Conservation (phyloP, 2,329 filamentous ascomycete species). For the Plenodomus tracheiphilus region DNA sequence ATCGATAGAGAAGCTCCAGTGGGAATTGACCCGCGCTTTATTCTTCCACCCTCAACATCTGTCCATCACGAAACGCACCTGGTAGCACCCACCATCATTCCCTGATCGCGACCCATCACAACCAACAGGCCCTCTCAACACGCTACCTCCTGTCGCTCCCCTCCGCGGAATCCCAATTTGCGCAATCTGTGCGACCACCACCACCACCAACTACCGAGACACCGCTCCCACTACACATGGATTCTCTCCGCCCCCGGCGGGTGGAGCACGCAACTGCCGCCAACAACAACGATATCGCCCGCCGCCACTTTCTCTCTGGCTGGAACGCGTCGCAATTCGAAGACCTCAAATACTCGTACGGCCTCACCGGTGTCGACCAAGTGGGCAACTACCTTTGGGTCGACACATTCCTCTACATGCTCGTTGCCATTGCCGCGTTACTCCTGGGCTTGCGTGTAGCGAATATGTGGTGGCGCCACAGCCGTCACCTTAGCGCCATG, state of each 20-base stretch:
- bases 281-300: constrained; percentile 6
- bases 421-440: constrained; percentile 35
- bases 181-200: constrained; percentile 9
- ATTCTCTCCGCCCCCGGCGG: constrained; percentile 26
- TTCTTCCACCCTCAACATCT: constrained; percentile 9
- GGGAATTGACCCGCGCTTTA: constrained; percentile 12
- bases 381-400: constrained; percentile 52
- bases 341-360: constrained; percentile 46
- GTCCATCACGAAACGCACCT: constrained; percentile 12
- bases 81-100: constrained; percentile 17
- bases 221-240: constrained; percentile 24
- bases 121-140: constrained; percentile 3
- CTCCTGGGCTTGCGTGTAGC: constrained; percentile 48
- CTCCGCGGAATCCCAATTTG: constrained; percentile 6
- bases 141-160: constrained; percentile 1
- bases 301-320: constrained; percentile 32
- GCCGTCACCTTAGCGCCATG: constrained; percentile 52
- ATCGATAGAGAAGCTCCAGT: constrained; percentile 13
- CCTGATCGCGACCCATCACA: constrained; percentile 5
- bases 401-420: constrained; percentile 48
- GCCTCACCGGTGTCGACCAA: constrained; percentile 54
- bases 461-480: constrained; percentile 49
- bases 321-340: constrained; percentile 37
- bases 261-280: constrained; percentile 18
- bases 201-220: constrained; percentile 7